Evolutionary conservation across 2,329 filamentous ascomycete species (phyloP).

Genomic region (Mollisiaceae sp.): DNA sequence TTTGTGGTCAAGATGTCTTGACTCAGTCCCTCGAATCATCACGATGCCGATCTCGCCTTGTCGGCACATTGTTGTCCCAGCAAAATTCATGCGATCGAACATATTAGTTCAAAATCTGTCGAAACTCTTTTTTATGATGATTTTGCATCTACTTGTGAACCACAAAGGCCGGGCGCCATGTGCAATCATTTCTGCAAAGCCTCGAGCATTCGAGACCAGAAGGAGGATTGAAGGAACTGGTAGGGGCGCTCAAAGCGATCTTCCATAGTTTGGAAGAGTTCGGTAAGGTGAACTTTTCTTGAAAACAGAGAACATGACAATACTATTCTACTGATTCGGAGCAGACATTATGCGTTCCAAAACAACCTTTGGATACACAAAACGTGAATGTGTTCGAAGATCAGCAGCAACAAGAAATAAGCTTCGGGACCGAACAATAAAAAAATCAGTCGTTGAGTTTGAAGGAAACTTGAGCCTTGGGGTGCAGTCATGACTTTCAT

Average conservation of each 20-base stretch:
- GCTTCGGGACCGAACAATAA: background rate
- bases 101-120: background rate
- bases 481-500: background rate
- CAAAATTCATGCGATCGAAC: background rate
- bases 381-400: constrained; percentile 7
- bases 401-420: constrained; percentile 7
- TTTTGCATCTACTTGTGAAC: background rate
- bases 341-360: constrained; percentile 4
- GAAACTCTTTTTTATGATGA: background rate
- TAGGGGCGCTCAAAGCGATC: background rate
- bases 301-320: background rate
- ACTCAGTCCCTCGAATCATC: background rate
- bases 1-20: background rate
- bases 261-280: background rate
- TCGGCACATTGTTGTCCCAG: background rate
- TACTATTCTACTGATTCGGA: background rate
- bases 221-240: background rate
- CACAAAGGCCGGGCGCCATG: background rate
- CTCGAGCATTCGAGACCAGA: background rate
- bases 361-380: background rate
- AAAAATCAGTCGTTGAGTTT: background rate
- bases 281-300: background rate
- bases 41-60: background rate
- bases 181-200: background rate
- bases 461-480: constrained; percentile 9